Evolutionary conservation across 306 rosid genomes (phyloP).

Genomic region (Comarum palustre): DNA sequence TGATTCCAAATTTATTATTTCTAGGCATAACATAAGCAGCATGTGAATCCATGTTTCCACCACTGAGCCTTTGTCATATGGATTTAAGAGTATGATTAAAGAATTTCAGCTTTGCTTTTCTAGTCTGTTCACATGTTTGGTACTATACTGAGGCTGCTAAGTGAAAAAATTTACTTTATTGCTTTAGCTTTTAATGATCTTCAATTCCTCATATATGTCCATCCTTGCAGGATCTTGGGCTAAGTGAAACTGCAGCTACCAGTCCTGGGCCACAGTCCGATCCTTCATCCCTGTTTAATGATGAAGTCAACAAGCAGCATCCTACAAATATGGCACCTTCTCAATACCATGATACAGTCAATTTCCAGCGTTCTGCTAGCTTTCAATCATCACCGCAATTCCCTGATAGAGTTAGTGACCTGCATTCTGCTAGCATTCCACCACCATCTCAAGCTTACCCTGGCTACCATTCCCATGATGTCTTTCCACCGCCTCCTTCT

Average conservation of each 20-base stretch:
- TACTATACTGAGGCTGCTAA: background rate
- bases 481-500: background rate
- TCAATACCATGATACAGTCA: slow-evolving; percentile 21
- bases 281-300: slow-evolving; percentile 41
- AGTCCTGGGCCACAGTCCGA: slow-evolving; percentile 50
- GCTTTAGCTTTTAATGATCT: background rate
- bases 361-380: slow-evolving; percentile 34
- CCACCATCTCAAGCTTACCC: slow-evolving; percentile 55
- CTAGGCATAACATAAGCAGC: background rate
- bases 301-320: slow-evolving; percentile 37
- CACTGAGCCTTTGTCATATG: background rate
- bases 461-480: slow-evolving; percentile 35
- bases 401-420: slow-evolving; percentile 45
- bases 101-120: background rate
- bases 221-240: slow-evolving; percentile 60
- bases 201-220: slow-evolving; percentile 22
- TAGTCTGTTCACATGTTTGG: background rate
- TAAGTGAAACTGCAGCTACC: slow-evolving; percentile 41
- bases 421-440: slow-evolving; percentile 30
- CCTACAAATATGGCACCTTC: slow-evolving; percentile 21
- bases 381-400: slow-evolving; percentile 43
- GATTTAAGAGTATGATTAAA: background rate
- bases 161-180: background rate
- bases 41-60: too few species aligned
- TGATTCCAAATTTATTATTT: background rate